Evolutionary conservation across 2,329 filamentous ascomycete genomes (phyloP).

Genomic region (Simplicillium aogashimaense): DNA sequence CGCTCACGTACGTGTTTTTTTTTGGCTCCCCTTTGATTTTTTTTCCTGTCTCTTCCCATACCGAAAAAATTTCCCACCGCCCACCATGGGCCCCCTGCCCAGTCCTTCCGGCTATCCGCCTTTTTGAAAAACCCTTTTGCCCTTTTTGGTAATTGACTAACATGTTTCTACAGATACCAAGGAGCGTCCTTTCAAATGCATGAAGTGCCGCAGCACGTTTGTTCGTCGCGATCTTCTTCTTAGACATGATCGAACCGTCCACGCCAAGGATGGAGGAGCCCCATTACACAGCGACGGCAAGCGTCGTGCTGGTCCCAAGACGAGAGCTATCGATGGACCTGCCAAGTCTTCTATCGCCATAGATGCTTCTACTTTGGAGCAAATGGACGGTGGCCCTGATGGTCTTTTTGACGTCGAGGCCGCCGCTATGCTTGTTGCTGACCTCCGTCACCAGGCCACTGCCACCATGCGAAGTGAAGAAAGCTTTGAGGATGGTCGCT

Average conservation of each 20-base stretch:
- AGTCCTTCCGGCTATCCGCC: neutral
- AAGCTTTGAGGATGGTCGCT: conserved; percentile 44
- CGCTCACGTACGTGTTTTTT: conserved; percentile 75
- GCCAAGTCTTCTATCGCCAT: conserved; percentile 72
- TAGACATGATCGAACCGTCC: conserved; percentile 94
- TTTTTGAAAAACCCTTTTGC: conserved; percentile 12
- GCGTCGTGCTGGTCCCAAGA: conserved; percentile 64
- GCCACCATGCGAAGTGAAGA: conserved; percentile 52
- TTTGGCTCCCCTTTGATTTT: conserved; percentile 1
- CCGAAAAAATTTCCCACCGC: conserved; percentile 2
- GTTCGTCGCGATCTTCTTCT: conserved; percentile 93
- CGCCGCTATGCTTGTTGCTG: conserved; percentile 96
- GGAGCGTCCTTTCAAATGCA: conserved; percentile 96
- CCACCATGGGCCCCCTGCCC: conserved; percentile 6
- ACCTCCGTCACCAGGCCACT: conserved; percentile 92
- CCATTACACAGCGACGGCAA: conserved; percentile 92
- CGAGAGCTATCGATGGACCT: conserved; percentile 51
- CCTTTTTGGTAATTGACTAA: conserved; percentile 5
- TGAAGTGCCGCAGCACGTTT: conserved; percentile 97
- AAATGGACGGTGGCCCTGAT: conserved; percentile 85
- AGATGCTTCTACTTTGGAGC: conserved; percentile 79
- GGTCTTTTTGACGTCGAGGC: conserved; percentile 93
- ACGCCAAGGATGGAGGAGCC: conserved; percentile 93
- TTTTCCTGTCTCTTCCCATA: neutral
- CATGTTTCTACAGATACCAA: conserved; percentile 68